phyloP scores from a whole-genome alignment of 306 rosid species.

The Prunus mume region DNA sequence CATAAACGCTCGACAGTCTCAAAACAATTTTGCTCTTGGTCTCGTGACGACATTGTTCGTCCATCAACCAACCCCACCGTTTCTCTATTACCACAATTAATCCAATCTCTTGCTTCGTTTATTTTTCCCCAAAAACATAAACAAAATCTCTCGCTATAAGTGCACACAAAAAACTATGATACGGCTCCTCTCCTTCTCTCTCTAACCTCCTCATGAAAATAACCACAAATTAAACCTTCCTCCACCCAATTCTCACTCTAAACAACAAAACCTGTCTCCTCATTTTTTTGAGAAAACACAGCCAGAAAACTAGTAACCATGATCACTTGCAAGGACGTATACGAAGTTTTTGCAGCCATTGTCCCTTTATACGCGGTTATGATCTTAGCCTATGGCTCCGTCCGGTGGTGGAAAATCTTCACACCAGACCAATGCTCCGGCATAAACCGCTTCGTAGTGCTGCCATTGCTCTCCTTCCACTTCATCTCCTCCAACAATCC shows the following conservation, averaged over 20 bases:
- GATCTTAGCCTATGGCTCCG: conserved; percentile 76
- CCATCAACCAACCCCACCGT: not conserved
- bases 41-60: not conserved
- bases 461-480: conserved; percentile 76
- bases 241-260: too few species aligned
- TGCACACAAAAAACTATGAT: not conserved
- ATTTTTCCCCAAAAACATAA: not conserved
- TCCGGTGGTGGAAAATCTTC: conserved; percentile 83
- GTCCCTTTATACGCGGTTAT: conserved; percentile 83
- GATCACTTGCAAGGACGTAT: conserved; percentile 72
- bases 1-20: not conserved
- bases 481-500: conserved; percentile 77
- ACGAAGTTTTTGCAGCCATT: conserved; percentile 67
- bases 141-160: not conserved
- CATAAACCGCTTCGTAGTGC: conserved; percentile 78
- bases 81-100: not conserved
- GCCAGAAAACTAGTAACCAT: conserved; percentile 18
- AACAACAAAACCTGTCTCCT: not conserved
- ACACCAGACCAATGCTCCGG: conserved; percentile 85
- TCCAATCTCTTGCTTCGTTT: not conserved
- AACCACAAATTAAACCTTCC: not conserved
- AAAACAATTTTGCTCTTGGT: not conserved
- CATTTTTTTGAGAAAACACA: not conserved
- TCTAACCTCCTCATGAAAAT: not conserved
- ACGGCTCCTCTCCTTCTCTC: not conserved